Evolutionary conservation across 2,329 filamentous ascomycete species (phyloP), one percentile per base, ranked within the genome.

Genomic region (Phialemonium atrogriseum): DNA sequence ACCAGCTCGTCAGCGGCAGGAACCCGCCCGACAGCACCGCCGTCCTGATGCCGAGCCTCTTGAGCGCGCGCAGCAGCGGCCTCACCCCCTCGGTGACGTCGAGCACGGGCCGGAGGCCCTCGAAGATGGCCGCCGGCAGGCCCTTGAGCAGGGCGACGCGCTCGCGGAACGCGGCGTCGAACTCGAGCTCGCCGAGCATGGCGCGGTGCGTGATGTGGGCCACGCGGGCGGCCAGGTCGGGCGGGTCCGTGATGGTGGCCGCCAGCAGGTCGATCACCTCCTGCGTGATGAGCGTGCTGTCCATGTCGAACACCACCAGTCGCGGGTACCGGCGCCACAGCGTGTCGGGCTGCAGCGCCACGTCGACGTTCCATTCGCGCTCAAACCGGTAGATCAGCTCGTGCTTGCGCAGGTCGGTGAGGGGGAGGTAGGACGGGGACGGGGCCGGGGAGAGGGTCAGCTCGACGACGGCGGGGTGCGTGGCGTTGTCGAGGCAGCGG

Each of bases 211-310:
- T 98, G 45, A 98, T 96, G 47, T 80, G 77, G 8, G 86, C 83
- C 23, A 98, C 89, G 47, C 84, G 67, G 32, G 77, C 77, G 46
- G 85, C 77, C n/a, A 93, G 72, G 32, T 86, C 84, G 3, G 73
- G 59, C 51, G 71, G 62, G 58, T 83, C 62, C 28, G 60, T 66
- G 47, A 94, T 76, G 22, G 82, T 82, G 33, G 82, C 78, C 4
- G 91, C 91, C 35, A 98, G 80, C 48, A 96, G 79, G 56, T 98
- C 91, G 52, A 98, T 96, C 38, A 95, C 88, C 62, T 98, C 91
- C 56, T 98, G 88, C 33, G 89, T 83, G 54, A 98, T 96, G 38
- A 98, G 72, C 0, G 91, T 98, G 56, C 83, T 91, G 62, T 98
- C 91, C 91, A 98, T 98, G 57, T 98, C 91, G 51, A 98, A 98